Evolutionary conservation across 768 basidiomycete genomes (phyloP), one percentile per base, ranked within the genome.

Genomic region (Lactarius psammicola): DNA sequence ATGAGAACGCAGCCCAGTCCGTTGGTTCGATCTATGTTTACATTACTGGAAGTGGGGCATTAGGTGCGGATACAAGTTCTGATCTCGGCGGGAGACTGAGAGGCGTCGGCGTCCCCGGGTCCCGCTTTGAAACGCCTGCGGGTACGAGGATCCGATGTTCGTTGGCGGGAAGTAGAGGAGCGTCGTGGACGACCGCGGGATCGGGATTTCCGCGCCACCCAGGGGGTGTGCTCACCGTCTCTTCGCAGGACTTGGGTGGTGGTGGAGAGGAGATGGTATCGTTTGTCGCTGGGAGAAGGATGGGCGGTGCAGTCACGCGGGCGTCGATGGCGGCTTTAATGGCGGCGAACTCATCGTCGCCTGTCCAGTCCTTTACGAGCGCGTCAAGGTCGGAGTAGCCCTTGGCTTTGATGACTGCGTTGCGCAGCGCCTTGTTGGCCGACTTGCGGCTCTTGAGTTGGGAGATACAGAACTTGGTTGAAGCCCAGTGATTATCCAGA

Each of bases 391-490:
- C 71, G 6, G 31, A 46, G 51, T 80, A 94, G 20, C 77, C 76
- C 70, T 94, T 94, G 31, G 89, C 84, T 59, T 80, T 77, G 26
- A 83, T 75, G 34, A 95, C 74, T 0, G 75, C 74, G 20, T 86
- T 80, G 58, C 83, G 82, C 56, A 87, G 75, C 2, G 77, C 76
- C 60, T 84, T 87, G 3, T 85, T 82, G 38, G 89, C 84, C 1
- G 80, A 76, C 71, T 88, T 92, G 40, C 81, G 75, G 2, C 86
- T 87, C 72, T 89, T 90, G 82, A 95, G 93, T 73, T 94, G 92
- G 17, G 82, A 81, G 31, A 91, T 77, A 70, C 94, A 92, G 76
- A 94, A 95, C 74, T 95, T 96, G 30, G 95, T 95, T 60, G 90
- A 84, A 18, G 87, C 80, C 85, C 87, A 95, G 72, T 90, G 82